Conservation (phyloP, 805 yeast species). For the Brettanomyces nanus region DNA sequence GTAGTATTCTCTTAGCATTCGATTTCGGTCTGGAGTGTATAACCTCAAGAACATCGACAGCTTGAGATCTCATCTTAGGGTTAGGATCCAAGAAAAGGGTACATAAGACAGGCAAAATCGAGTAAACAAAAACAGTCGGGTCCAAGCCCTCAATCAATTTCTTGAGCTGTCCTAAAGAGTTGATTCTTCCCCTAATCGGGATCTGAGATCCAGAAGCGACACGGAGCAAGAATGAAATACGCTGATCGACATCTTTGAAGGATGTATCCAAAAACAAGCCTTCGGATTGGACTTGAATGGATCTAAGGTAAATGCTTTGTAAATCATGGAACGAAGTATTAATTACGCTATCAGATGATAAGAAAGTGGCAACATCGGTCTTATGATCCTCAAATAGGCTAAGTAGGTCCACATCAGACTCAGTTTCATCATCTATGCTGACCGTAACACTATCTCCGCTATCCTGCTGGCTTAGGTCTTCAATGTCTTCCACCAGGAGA, state of each 20-base stretch:
- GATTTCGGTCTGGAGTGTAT: slow-evolving; percentile 29
- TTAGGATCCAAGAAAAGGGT: slow-evolving; percentile 46
- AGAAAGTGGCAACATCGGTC: slow-evolving; percentile 25
- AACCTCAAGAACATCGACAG: slow-evolving; percentile 29
- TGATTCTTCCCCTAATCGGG: slow-evolving; percentile 49
- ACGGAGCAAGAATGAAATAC: slow-evolving; percentile 46
- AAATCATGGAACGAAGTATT: slow-evolving; percentile 35
- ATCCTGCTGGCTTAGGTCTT: slow-evolving; percentile 13
- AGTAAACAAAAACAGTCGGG: slow-evolving; percentile 29
- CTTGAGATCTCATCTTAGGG: slow-evolving; percentile 40
- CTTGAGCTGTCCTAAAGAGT: slow-evolving; percentile 37
- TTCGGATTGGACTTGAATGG: slow-evolving; percentile 25
- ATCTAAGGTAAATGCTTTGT: slow-evolving; percentile 34
- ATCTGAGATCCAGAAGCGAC: slow-evolving; percentile 49
- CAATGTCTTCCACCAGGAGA: too few species aligned
- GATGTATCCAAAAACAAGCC: slow-evolving; percentile 12
- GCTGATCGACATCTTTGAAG: slow-evolving; percentile 15
- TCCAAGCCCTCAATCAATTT: slow-evolving; percentile 29
- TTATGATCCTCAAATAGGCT: slow-evolving; percentile 5
- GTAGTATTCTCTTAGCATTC: slow-evolving; percentile 32
- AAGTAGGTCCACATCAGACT: background rate
- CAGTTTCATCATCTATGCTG: slow-evolving; percentile 18
- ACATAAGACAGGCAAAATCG: slow-evolving; percentile 42
- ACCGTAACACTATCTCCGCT: slow-evolving; percentile 24
- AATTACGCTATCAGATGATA: slow-evolving; percentile 21